A percentile compares a stretch with the other conserved stretches of the same genome.
phyloP scores from a whole-genome alignment of 2,329 filamentous ascomycete species.

The Geosmithia putterillii region DNA sequence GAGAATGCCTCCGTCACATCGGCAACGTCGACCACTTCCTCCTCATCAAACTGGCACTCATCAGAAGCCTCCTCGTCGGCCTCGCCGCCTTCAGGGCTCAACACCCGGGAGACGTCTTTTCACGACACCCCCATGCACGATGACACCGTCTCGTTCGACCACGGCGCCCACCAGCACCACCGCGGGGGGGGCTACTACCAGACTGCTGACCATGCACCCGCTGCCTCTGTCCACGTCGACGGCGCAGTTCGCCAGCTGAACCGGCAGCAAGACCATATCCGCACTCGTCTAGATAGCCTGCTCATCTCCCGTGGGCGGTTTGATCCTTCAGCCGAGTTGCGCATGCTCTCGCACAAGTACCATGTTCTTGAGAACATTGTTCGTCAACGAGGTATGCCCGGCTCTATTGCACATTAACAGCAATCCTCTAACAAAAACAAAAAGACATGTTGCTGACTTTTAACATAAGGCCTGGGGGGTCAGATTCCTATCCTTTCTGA shows the following conservation, averaged over 20 bases:
- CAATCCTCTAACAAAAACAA: neutral
- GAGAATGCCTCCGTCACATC: neutral
- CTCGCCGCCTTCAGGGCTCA: neutral
- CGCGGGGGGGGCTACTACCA: neutral
- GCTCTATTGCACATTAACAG: constrained; percentile 2
- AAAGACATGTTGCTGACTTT: neutral
- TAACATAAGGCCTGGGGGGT: constrained; percentile 12
- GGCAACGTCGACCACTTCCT: neutral
- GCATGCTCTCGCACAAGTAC: constrained; percentile 44
- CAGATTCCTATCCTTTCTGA: constrained; percentile 35
- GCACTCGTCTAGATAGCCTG: constrained; percentile 34
- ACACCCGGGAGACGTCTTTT: neutral
- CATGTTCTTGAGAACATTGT: constrained; percentile 34
- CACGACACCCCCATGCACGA: neutral
- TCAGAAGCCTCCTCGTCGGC: neutral
- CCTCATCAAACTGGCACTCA: neutral
- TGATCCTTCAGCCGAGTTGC: constrained; percentile 35
- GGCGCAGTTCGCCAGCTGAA: constrained; percentile 24
- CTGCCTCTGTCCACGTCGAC: constrained; percentile 11
- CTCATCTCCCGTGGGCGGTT: constrained; percentile 34
- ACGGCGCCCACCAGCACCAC: neutral
- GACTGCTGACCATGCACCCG: neutral
- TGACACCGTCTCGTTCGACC: neutral
- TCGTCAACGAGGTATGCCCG: constrained; percentile 31
- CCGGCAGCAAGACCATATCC: constrained; percentile 40